These are phyloP conservation scores for Tetracentron sinense DNA, from an alignment of 164 flowering plant species.

Conservation along the genomic window DNA sequence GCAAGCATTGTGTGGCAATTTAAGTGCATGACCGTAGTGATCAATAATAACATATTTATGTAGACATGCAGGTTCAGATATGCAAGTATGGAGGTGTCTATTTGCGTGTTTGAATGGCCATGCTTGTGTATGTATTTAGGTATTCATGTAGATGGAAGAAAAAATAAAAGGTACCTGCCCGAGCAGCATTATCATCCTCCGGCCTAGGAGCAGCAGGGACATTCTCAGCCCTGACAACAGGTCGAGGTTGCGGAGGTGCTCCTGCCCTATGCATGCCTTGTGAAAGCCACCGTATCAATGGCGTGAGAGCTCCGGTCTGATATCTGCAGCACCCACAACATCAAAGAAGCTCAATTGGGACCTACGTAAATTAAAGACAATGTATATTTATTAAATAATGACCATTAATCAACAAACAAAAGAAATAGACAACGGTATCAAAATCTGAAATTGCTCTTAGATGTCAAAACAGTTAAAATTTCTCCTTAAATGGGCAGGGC, in stretches of 20 bases:
- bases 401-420: no score
- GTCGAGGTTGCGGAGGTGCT: slow-evolving; percentile 71
- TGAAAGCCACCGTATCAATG: slow-evolving; percentile 80
- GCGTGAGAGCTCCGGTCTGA: slow-evolving; percentile 92
- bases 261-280: slow-evolving; percentile 89
- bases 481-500: no score
- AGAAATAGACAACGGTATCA: no score
- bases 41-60: no score
- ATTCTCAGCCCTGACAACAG: slow-evolving; percentile 58
- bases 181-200: slow-evolving; percentile 52
- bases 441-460: no score
- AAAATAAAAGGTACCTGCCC: slow-evolving; percentile 40
- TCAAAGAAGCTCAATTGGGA: not conserved
- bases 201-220: slow-evolving; percentile 43
- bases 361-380: not conserved
- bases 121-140: not conserved
- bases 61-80: not conserved
- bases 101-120: not conserved
- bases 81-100: not conserved
- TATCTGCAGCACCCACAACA: slow-evolving; percentile 44
- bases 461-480: no score
- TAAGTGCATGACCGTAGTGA: no score
- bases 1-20: no score
- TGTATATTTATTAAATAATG: not conserved
- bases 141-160: not conserved